Conservation (phyloP, 225 moss, liverwort and hornwort species). For the Pseudisothecium myosuroides region DNA sequence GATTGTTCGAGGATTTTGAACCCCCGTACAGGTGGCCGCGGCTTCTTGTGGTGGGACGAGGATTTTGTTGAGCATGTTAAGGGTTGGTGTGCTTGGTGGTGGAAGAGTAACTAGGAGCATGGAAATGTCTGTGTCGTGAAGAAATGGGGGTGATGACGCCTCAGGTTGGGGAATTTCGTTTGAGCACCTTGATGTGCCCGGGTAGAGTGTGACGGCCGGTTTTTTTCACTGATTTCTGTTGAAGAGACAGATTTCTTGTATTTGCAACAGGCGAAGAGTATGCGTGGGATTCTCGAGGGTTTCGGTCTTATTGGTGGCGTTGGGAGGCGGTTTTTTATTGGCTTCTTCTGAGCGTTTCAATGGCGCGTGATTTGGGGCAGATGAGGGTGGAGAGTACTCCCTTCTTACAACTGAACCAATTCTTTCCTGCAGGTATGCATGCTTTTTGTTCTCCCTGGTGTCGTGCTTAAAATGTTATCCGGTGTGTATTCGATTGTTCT, state of each 20-base stretch:
- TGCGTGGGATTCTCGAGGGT: neutral
- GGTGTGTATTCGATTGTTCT: neutral
- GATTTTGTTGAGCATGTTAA: neutral
- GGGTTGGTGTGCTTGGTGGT: neutral
- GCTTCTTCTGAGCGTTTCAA: neutral
- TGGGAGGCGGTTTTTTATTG: neutral
- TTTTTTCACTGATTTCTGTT: too few relatives aligned
- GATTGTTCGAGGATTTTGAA: neutral
- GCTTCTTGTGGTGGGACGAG: neutral
- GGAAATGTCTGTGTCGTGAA: neutral
- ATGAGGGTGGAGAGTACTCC: constrained; percentile 20
- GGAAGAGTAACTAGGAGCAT: neutral
- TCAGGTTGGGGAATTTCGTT: neutral
- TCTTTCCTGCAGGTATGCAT: constrained; percentile 57
- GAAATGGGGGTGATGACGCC: neutral
- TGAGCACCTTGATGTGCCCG: neutral
- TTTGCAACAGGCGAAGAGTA: neutral
- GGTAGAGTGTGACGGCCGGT: neutral
- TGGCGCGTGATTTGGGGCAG: constrained; percentile 37
- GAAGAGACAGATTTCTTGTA: neutral
- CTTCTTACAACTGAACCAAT: constrained; percentile 49
- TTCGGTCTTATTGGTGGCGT: neutral
- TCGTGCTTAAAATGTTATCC: neutral
- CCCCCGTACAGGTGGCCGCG: neutral
- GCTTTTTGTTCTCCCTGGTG: neutral